These are phyloP conservation scores for Cladosporium sphaerospermum DNA, from an alignment of 2,329 filamentous ascomycete genomes.

Conservation along the genomic window DNA sequence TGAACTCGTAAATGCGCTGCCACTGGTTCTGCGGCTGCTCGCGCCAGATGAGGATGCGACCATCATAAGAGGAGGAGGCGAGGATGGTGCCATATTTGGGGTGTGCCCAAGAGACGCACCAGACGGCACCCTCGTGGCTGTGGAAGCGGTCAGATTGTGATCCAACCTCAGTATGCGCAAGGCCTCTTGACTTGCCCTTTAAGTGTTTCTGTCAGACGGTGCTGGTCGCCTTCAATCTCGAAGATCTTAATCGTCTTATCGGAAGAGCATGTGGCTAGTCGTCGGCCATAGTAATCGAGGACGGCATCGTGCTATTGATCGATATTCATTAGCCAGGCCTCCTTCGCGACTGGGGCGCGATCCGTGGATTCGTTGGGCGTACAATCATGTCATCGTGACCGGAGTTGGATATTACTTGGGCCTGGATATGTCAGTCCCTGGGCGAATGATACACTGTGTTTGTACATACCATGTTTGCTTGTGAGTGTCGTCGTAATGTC, in stretches of 20 bases:
- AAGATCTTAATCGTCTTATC: slow-evolving; percentile 99
- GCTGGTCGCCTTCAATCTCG: slow-evolving; percentile 88
- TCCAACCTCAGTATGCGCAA: neutral
- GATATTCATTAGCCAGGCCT: slow-evolving; percentile 13
- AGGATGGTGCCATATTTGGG: slow-evolving; percentile 98
- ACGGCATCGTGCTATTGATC: slow-evolving; percentile 81
- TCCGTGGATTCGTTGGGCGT: slow-evolving; percentile 42
- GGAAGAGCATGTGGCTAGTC: slow-evolving; percentile 93
- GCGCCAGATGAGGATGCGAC: slow-evolving; percentile 97
- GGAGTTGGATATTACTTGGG: slow-evolving; percentile 75
- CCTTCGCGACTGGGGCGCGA: neutral
- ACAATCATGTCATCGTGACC: slow-evolving; percentile 99
- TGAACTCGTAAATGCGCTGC: slow-evolving; percentile 86
- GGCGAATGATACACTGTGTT: neutral
- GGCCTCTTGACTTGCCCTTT: slow-evolving; percentile 70
- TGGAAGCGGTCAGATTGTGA: neutral
- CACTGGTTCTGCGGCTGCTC: slow-evolving; percentile 56
- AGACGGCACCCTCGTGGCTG: slow-evolving; percentile 90
- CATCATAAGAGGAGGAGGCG: slow-evolving; percentile 91
- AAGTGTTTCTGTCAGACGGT: slow-evolving; percentile 83
- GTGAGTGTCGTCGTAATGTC: neutral
- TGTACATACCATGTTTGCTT: slow-evolving; percentile 13
- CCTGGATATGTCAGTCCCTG: slow-evolving; percentile 38
- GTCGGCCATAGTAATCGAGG: slow-evolving; percentile 95
- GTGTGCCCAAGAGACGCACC: slow-evolving; percentile 97